Percentiles rank a stretch among this genome's conserved stretches.
Evolutionary conservation across 176 grass and related monocot genomes (phyloP).

Genomic region (sorghum (Sorghum bicolor)): Sorghum_bicolor_NCBIv3 NC_012878.2:17451501-17452000

Average conservation of each 20-base stretch:
- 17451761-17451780: neutral
- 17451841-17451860: slow-evolving; percentile 48
- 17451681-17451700: too few relatives aligned
- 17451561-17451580: neutral
- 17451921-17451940: slow-evolving; percentile 30
- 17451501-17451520: neutral
- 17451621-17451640: neutral
- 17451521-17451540: neutral
- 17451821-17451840: slow-evolving; percentile 52
- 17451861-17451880: slow-evolving; percentile 27
- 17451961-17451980: slow-evolving; percentile 43
- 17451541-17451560: neutral
- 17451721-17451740: neutral
- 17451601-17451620: neutral
- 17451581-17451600: neutral
- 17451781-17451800: neutral
- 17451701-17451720: neutral
- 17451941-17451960: slow-evolving; percentile 61
- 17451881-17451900: slow-evolving; percentile 31
- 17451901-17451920: slow-evolving; percentile 9
- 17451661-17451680: too few relatives aligned
- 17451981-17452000: slow-evolving; percentile 25
- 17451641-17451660: neutral
- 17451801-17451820: slow-evolving; percentile 65
- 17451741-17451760: neutral